These are phyloP conservation scores for Apophysomyces trapeziformis DNA, from an alignment of 371 early-diverging fungal species.

Conservation along the genomic window DNA sequence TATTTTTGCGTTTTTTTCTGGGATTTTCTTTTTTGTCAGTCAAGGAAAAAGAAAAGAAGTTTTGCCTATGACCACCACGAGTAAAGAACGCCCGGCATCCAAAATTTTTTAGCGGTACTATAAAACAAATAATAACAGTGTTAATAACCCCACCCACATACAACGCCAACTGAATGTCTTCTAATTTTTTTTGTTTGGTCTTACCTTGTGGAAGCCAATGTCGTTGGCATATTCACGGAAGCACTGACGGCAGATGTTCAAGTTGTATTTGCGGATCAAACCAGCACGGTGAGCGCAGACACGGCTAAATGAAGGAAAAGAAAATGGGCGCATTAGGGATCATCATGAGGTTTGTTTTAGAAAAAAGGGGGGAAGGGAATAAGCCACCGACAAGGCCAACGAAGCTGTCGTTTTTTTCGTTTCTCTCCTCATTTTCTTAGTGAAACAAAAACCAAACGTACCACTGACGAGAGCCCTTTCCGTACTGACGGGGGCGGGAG, in stretches of 20 bases:
- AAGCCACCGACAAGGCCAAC: background rate
- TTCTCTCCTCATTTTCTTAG: background rate
- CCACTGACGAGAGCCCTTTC: conserved; percentile 99
- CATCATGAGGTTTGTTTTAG: too few species aligned
- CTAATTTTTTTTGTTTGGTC: background rate
- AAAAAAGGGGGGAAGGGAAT: background rate
- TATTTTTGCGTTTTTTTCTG: background rate
- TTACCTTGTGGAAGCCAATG: conserved; percentile 97
- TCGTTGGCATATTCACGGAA: conserved; percentile 99
- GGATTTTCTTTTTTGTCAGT: too few species aligned
- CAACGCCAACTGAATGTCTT: background rate
- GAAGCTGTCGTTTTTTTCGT: background rate
- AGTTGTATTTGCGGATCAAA: conserved; percentile 99
- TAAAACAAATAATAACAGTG: conserved; percentile 1
- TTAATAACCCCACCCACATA: too few species aligned
- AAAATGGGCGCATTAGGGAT: background rate
- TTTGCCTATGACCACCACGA: conserved; percentile 6
- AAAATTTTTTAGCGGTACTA: conserved; percentile 28
- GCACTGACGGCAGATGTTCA: conserved; percentile 99
- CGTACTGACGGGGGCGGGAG: conserved; percentile 95
- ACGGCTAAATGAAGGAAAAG: conserved; percentile 66
- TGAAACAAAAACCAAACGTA: conserved; percentile 42
- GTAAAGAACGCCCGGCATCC: conserved; percentile 4
- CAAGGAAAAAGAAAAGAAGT: conserved; percentile 2
- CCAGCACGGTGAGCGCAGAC: conserved; percentile 99